phyloP scores from a whole-genome alignment of 305 asterid species.

The Solanum hybrid region DNA sequence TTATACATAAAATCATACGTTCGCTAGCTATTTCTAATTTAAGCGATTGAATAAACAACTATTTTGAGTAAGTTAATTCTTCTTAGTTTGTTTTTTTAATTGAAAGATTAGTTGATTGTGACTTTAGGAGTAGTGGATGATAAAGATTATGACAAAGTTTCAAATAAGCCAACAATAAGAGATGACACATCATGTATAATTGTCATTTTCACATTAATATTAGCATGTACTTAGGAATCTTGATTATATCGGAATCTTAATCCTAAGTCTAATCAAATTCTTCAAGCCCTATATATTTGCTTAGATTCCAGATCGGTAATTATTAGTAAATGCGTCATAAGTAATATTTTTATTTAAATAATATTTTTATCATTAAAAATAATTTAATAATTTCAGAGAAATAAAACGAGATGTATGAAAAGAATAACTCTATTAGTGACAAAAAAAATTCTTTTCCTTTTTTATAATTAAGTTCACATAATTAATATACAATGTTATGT shows the following conservation, averaged over 20 bases:
- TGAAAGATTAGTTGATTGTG: neutral
- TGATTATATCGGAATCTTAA: neutral
- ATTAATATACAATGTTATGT: too few species aligned
- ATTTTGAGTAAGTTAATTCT: neutral
- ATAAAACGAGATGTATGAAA: neutral
- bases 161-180: neutral
- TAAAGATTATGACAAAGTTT: neutral
- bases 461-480: too few species aligned
- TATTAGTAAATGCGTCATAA: neutral
- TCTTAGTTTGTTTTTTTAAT: neutral
- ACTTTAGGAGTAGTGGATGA: neutral
- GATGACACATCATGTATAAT: neutral
- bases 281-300: neutral
- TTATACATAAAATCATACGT: neutral
- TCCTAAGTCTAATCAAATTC: neutral
- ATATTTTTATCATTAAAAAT: neutral
- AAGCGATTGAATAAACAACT: neutral
- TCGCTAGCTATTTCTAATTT: too few species aligned
- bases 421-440: neutral
- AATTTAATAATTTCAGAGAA: neutral
- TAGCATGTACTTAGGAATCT: neutral
- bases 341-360: neutral
- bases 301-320: neutral
- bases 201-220: neutral
- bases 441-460: too few species aligned